Base-by-base conservation (phyloP, 2,329 filamentous ascomycete species). In the Epichloe aotearoae region DNA sequence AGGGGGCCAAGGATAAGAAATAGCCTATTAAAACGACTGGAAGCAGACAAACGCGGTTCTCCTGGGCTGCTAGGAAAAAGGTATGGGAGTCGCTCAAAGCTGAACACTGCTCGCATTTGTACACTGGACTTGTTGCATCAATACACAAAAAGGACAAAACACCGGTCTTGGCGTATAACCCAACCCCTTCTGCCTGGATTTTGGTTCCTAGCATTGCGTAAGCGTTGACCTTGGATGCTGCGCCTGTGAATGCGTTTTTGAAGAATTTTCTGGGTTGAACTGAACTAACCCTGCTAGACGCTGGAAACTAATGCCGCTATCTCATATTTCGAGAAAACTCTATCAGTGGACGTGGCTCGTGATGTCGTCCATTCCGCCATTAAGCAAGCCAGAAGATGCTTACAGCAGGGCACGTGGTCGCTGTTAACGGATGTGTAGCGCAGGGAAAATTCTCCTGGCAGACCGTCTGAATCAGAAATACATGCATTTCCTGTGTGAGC, bases 351-450 rank as follows among this genome's bases (percentile, higher is more conserved):
- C 58, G 77, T 78, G 1, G 60, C 75, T 57, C 93, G 75, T 30
- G 82, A 64, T 3, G 55, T 64, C 0, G 62, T 63, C 71, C 86
- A 90, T 63, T 88, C 83, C 5, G 75, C 83, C 50, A 97, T 65
- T 40, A 91, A 67, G 64, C 87, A 94, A 1, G 91, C 91, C 15
- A 97, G 75, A 5, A 97, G 67, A 66, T 98, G 91, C 69, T 96
- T 96, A 65, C 91, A 98, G 50, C 68, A 86, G 58, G 80, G 77
- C 52, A 76, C 69, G 38, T 67, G 61, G 10, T 57, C 61, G 1
- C 54, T 61, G 3, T 58, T 59, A 6, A 23, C 30, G n/a, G 37
- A 39, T 20, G 33, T 15, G 23, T 26, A 14, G 20, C 17, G 15
- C 5, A 10, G 46, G 20, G 26, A 14, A 5, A 12, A 20, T n/a